phyloP scores from a whole-genome alignment of 768 basidiomycete genomes.

The Trametopsis cervina region DNA sequence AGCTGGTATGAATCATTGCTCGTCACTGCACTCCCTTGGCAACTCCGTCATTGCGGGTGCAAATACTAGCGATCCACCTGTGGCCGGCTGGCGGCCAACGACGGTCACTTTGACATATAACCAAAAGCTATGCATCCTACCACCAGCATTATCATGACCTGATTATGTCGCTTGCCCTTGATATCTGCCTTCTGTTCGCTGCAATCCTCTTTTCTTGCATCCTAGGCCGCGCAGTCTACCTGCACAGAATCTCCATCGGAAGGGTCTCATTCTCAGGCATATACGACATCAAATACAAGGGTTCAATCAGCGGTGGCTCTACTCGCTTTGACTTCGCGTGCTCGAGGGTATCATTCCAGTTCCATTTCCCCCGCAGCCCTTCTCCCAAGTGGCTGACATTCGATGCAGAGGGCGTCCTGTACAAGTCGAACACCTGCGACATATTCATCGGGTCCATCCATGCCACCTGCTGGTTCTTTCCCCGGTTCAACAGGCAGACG shows the following conservation, averaged over 20 bases:
- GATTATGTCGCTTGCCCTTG: not conserved
- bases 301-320: slow-evolving; percentile 12
- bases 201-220: not conserved
- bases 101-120: too few relatives aligned
- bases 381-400: slow-evolving; percentile 29
- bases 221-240: not conserved
- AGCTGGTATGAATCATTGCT: too few relatives aligned
- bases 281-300: slow-evolving; percentile 16
- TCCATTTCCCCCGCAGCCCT: slow-evolving; percentile 25
- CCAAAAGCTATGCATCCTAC: too few relatives aligned
- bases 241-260: not conserved
- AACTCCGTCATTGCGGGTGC: too few relatives aligned
- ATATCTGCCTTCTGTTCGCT: not conserved
- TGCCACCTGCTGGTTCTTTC: slow-evolving; percentile 32
- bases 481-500: slow-evolving; percentile 30
- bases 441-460: slow-evolving; percentile 18
- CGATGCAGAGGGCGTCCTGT: slow-evolving; percentile 23
- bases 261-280: not conserved
- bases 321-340: slow-evolving; percentile 16
- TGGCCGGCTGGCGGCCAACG: too few relatives aligned
- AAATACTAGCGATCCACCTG: too few relatives aligned
- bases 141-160: too few relatives aligned
- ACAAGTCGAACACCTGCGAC: slow-evolving; percentile 23
- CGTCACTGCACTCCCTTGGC: too few relatives aligned
- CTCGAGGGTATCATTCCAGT: slow-evolving; percentile 14